Percentiles rank a stretch among this genome's conserved stretches.
Evolutionary conservation across 2,329 filamentous ascomycete species (phyloP).

Genomic region (Botrytis pseudocinerea): DNA sequence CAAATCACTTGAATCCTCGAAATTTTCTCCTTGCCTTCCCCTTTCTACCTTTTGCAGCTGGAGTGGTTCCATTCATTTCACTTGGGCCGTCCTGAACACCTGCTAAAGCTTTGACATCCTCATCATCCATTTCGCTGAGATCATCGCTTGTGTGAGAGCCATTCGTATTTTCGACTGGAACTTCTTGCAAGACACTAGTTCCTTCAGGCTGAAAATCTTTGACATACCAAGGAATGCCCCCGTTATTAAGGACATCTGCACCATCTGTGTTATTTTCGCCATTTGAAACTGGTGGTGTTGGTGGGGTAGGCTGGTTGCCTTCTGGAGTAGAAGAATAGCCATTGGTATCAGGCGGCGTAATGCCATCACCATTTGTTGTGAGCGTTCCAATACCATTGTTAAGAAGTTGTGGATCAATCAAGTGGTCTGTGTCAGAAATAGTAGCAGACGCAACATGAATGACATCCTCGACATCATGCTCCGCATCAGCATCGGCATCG

Average conservation of each 20-base stretch:
- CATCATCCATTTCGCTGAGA: constrained; percentile 88
- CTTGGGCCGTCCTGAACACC: constrained; percentile 40
- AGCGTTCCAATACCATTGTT: constrained; percentile 26
- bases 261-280: constrained; percentile 45
- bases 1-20: constrained; percentile 27
- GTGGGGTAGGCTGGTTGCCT: constrained; percentile 45
- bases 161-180: constrained; percentile 61
- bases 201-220: constrained; percentile 76
- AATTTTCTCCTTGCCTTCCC: constrained; percentile 35
- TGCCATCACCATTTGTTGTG: constrained; percentile 39
- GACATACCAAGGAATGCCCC: constrained; percentile 87
- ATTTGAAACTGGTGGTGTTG: constrained; percentile 68
- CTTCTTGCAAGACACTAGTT: constrained; percentile 68
- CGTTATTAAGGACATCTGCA: constrained; percentile 56
- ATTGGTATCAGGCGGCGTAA: constrained; percentile 49
- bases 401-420: constrained; percentile 26
- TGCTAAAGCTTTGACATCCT: constrained; percentile 71
- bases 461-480: constrained; percentile 26
- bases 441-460: constrained; percentile 20
- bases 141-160: constrained; percentile 76
- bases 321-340: constrained; percentile 43
- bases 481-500: constrained; percentile 41
- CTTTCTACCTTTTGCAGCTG: constrained; percentile 33
- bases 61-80: constrained; percentile 22
- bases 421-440: constrained; percentile 34